Evolutionary conservation across 805 yeast species (phyloP).

Genomic region (Grigorovia transvaalensis): DNA sequence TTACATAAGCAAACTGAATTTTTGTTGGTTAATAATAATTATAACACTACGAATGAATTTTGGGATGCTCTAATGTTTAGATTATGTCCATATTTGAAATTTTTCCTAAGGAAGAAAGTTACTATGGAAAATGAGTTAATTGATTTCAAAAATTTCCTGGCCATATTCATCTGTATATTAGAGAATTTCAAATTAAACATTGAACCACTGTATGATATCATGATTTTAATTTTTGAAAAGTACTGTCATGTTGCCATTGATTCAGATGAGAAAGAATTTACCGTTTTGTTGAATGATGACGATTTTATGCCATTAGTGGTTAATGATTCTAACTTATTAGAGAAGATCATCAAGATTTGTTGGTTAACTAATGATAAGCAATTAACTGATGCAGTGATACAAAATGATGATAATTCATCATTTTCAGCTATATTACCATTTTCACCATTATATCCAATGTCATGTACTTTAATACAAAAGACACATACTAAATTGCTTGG

Average conservation of each 20-base stretch:
- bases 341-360: slow-evolving; percentile 50
- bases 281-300: slow-evolving; percentile 56
- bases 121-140: slow-evolving; percentile 36
- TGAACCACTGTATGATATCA: slow-evolving; percentile 48
- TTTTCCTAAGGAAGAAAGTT: slow-evolving; percentile 35
- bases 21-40: slow-evolving; percentile 50
- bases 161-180: slow-evolving; percentile 63
- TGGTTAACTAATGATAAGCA: slow-evolving; percentile 53
- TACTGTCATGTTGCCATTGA: slow-evolving; percentile 47
- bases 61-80: slow-evolving; percentile 63
- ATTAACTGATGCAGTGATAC: slow-evolving; percentile 4
- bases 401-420: slow-evolving; percentile 12
- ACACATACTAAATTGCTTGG: slow-evolving; percentile 52
- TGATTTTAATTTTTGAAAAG: slow-evolving; percentile 48
- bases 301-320: slow-evolving; percentile 82
- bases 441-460: slow-evolving; percentile 77
- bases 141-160: slow-evolving; percentile 51
- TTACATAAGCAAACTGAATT: slow-evolving; percentile 54
- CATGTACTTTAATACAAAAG: slow-evolving; percentile 64
- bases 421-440: slow-evolving; percentile 71
- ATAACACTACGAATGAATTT: slow-evolving; percentile 46
- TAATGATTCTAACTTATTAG: slow-evolving; percentile 47
- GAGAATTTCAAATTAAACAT: slow-evolving; percentile 60
- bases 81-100: slow-evolving; percentile 46
- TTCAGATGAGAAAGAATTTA: slow-evolving; percentile 52